A percentile compares a stretch with the other conserved stretches of the same genome.
These are phyloP conservation scores for Durio zibethinus DNA, from an alignment of 345 rosid species.

Conservation along the genomic window DNA sequence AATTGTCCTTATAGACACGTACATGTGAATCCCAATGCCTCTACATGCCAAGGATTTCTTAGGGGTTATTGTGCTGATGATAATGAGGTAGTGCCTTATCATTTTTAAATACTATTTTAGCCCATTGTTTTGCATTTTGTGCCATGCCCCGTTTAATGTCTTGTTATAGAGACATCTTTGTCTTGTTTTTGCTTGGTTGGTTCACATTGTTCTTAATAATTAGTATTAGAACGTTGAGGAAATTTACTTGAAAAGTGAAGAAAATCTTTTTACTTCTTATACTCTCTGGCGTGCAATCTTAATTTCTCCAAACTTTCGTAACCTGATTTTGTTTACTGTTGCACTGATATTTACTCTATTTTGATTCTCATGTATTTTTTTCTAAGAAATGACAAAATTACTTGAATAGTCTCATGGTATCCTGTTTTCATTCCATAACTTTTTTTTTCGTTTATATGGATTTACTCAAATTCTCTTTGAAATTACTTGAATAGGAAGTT, in stretches of 20 bases:
- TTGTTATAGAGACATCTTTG: background rate
- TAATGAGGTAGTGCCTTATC: slow-evolving; percentile 61
- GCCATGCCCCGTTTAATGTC: slow-evolving; percentile 5
- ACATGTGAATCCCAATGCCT: slow-evolving; percentile 77
- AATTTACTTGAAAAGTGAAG: background rate
- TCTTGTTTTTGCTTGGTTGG: background rate
- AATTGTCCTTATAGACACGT: slow-evolving; percentile 89
- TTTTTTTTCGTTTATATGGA: background rate
- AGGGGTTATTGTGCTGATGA: slow-evolving; percentile 93
- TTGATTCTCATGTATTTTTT: background rate
- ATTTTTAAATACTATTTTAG: background rate
- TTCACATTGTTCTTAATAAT: background rate
- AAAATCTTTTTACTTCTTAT: background rate
- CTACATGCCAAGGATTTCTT: slow-evolving; percentile 79
- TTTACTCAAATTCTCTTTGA: background rate
- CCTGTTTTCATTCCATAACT: background rate
- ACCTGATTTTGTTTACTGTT: background rate
- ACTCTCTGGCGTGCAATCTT: background rate
- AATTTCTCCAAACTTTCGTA: background rate
- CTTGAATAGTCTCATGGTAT: background rate
- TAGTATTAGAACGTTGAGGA: background rate
- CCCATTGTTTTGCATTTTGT: background rate
- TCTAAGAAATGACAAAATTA: background rate
- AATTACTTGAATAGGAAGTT: background rate
- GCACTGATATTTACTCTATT: background rate